Evolutionary conservation across 176 grass and related monocot genomes (phyloP).

Genomic region (Juncus effusus): DNA sequence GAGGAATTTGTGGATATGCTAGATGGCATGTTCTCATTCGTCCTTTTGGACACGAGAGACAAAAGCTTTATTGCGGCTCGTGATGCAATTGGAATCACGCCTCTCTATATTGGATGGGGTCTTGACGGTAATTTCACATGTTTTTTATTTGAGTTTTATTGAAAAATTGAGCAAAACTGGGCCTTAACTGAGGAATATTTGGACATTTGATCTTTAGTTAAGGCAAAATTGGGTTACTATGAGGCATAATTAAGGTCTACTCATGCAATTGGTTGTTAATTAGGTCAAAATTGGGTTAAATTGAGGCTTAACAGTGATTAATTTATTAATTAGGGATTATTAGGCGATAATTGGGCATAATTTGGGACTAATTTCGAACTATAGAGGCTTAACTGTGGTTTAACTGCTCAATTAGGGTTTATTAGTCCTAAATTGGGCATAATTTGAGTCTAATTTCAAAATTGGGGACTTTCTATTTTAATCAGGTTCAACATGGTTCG

Average conservation of each 20-base stretch:
- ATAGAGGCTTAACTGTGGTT: background rate
- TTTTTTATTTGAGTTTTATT: no score
- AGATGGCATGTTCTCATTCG: slow-evolving; percentile 97
- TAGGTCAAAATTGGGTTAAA: no score
- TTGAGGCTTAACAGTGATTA: no score
- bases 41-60: slow-evolving; percentile 91
- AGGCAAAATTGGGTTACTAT: background rate
- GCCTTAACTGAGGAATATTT: no score
- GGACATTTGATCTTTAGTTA: background rate
- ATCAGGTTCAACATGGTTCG: slow-evolving; percentile 95
- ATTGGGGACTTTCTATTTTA: slow-evolving; percentile 17
- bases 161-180: no score
- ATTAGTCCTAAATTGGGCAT: slow-evolving; percentile 3
- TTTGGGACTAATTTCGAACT: background rate
- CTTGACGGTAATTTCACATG: slow-evolving; percentile 61
- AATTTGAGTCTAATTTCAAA: slow-evolving; percentile 14
- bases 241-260: background rate
- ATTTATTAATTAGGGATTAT: no score
- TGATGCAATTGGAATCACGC: slow-evolving; percentile 95
- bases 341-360: no score
- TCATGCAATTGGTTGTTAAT: no score
- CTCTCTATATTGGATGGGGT: slow-evolving; percentile 97
- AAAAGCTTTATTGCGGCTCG: slow-evolving; percentile 96
- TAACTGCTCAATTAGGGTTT: background rate
- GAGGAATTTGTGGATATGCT: slow-evolving; percentile 95